phyloP scores from a whole-genome alignment of 2,329 filamentous ascomycete genomes.

The Bipolaris oryzae region DNA sequence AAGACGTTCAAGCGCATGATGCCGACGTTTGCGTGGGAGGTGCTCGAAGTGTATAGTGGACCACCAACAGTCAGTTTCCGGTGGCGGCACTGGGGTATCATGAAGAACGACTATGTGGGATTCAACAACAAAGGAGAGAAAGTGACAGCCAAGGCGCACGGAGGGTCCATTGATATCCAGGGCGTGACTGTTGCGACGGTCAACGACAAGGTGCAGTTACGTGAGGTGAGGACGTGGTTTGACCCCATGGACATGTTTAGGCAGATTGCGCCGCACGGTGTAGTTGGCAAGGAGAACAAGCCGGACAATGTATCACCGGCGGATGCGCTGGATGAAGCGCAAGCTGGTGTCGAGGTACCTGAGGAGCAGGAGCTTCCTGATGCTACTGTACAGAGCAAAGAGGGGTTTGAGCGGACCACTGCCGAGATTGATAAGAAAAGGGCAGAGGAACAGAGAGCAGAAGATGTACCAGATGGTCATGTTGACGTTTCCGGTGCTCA shows the following conservation, averaged over 20 bases:
- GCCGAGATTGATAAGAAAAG: conserved; percentile 16
- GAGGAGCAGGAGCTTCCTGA: conserved; percentile 25
- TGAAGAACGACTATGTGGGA: conserved; percentile 70
- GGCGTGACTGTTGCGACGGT: conserved; percentile 67
- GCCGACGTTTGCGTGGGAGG: conserved; percentile 74
- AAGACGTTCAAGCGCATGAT: conserved; percentile 77
- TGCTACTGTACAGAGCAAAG: conserved; percentile 16
- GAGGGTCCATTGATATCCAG: conserved; percentile 66
- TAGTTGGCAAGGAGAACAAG: conserved; percentile 54
- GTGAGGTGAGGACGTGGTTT: conserved; percentile 67
- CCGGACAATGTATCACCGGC: conserved; percentile 41
- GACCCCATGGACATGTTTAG: conserved; percentile 71
- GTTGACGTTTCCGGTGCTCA: conserved; percentile 8
- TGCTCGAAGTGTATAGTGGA: conserved; percentile 69
- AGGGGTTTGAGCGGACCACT: conserved; percentile 17
- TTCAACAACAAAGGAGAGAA: conserved; percentile 68
- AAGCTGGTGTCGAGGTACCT: conserved; percentile 17
- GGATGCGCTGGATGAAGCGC: conserved; percentile 34
- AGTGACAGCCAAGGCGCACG: conserved; percentile 66
- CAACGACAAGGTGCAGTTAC: conserved; percentile 64
- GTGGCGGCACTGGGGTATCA: conserved; percentile 72
- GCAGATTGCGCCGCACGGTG: conserved; percentile 62
- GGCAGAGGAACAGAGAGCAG: not conserved
- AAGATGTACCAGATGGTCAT: conserved; percentile 18
- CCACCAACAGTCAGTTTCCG: conserved; percentile 66